A percentile compares a stretch with the other conserved stretches of the same genome.
These are phyloP conservation scores for Fusarium musae DNA, from an alignment of 2,329 filamentous ascomycete genomes.

Conservation along the genomic window DNA sequence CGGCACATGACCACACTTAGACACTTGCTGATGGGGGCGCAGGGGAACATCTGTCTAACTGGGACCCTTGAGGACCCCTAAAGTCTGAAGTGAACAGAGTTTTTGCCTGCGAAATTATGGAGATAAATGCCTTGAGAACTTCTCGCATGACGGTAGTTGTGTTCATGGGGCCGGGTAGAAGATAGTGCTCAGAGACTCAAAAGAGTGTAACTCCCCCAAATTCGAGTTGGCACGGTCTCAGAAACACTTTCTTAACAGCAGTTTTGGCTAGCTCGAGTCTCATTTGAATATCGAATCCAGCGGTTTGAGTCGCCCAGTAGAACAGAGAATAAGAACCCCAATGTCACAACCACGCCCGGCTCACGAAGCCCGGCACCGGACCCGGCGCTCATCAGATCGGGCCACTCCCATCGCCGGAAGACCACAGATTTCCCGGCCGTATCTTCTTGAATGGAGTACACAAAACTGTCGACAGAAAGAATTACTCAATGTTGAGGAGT, in stretches of 20 bases:
- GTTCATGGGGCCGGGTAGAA: constrained; percentile 33
- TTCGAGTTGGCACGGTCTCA: not conserved
- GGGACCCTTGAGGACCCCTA: constrained; percentile 3
- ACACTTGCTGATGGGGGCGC: constrained; percentile 36
- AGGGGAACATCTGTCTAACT: constrained; percentile 40
- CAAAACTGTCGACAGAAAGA: constrained; percentile 37
- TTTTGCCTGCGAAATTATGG: constrained; percentile 10
- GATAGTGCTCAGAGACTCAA: constrained; percentile 17
- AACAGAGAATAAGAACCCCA: not conserved
- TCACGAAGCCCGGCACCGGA: constrained; percentile 32
- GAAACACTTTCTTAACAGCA: not conserved
- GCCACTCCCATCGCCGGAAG: constrained; percentile 11
- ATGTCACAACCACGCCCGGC: constrained; percentile 37
- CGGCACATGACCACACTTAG: constrained; percentile 37
- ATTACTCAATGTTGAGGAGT: constrained; percentile 22
- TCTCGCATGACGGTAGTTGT: constrained; percentile 37
- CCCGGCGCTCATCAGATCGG: constrained; percentile 38
- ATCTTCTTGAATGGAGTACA: constrained; percentile 41
- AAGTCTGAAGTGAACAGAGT: constrained; percentile 1
- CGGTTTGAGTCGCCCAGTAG: not conserved
- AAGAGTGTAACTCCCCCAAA: constrained; percentile 22
- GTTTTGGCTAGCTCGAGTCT: not conserved
- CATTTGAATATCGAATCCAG: not conserved
- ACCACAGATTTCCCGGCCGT: constrained; percentile 28
- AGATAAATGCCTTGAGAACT: constrained; percentile 10